A percentile compares a stretch with the other conserved stretches of the same genome.
Conservation (phyloP, 2,329 filamentous ascomycete genomes). For the Fusarium albosuccineum region DNA sequence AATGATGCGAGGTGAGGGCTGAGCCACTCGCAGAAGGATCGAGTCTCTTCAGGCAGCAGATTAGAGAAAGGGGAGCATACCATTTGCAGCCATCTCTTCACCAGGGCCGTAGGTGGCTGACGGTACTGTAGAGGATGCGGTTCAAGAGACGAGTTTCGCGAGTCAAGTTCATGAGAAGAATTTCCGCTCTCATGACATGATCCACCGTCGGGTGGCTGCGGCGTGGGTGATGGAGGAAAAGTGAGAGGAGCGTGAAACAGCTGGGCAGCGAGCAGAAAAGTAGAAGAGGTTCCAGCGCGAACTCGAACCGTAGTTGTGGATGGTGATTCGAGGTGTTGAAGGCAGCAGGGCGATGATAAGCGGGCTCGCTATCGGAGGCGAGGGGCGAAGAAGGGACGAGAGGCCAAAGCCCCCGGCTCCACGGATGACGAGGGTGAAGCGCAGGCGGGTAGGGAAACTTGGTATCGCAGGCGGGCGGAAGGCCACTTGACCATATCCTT, state of each 20-base stretch:
- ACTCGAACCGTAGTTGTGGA: not conserved
- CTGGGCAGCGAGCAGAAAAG: slow-evolving; percentile 23
- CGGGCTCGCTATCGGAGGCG: slow-evolving; percentile 43
- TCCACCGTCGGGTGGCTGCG: slow-evolving; percentile 11
- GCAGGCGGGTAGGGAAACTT: slow-evolving; percentile 1
- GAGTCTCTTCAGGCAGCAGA: not conserved
- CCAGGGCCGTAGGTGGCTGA: slow-evolving; percentile 37
- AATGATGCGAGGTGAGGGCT: not conserved
- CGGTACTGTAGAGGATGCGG: slow-evolving; percentile 41
- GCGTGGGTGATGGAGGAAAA: slow-evolving; percentile 1
- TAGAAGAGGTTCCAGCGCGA: slow-evolving; percentile 14
- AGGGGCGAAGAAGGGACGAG: slow-evolving; percentile 27
- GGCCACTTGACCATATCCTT: not conserved
- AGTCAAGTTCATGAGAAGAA: slow-evolving; percentile 33
- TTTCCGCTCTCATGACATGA: slow-evolving; percentile 42
- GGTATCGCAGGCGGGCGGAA: slow-evolving; percentile 11
- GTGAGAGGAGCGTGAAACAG: slow-evolving; percentile 7
- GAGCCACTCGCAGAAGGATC: not conserved
- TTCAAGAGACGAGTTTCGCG: slow-evolving; percentile 38
- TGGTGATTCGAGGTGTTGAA: slow-evolving; percentile 25
- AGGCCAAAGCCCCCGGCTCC: slow-evolving; percentile 22
- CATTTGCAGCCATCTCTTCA: slow-evolving; percentile 51
- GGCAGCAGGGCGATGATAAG: slow-evolving; percentile 45
- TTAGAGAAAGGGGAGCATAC: slow-evolving; percentile 33
- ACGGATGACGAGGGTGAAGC: slow-evolving; percentile 15